These are phyloP conservation scores for Tulasnella sp. DNA, from an alignment of 768 basidiomycete genomes.

Conservation along the genomic window DNA sequence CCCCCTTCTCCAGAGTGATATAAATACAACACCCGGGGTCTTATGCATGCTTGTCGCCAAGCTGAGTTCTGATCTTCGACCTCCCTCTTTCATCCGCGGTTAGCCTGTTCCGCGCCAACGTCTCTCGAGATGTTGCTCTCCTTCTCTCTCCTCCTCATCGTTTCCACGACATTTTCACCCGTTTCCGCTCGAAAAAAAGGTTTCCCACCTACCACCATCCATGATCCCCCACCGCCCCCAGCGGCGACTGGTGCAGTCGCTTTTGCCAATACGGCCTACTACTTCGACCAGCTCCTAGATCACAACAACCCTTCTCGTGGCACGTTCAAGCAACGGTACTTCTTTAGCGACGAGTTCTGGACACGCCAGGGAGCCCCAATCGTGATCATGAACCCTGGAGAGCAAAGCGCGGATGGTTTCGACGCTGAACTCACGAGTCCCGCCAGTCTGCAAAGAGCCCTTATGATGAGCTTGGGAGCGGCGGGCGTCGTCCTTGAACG, in stretches of 20 bases:
- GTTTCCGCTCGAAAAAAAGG: neutral
- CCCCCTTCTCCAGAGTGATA: neutral
- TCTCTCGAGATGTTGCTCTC: neutral
- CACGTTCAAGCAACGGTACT: conserved; percentile 32
- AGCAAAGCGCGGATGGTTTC: conserved; percentile 20
- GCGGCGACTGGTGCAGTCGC: neutral
- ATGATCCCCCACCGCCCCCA: neutral
- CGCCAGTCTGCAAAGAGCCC: neutral
- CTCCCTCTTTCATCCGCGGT: neutral
- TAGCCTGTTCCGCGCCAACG: neutral
- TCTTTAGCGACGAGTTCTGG: conserved; percentile 18
- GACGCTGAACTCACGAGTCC: neutral
- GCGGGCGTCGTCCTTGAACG: conserved; percentile 28
- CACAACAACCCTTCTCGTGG: conserved; percentile 29
- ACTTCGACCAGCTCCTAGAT: conserved; percentile 30
- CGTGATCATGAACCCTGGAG: conserved; percentile 26
- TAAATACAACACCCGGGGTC: neutral
- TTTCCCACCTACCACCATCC: neutral
- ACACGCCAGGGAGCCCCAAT: conserved; percentile 20
- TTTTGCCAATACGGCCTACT: neutral
- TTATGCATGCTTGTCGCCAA: neutral
- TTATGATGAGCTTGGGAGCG: conserved; percentile 21
- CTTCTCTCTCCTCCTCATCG: neutral
- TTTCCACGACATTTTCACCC: neutral
- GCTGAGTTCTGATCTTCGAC: neutral